Evolutionary conservation across 306 rosid species (phyloP), one percentile per base, ranked within the genome.

Genomic region (Pyrus pyrifolia): DNA sequence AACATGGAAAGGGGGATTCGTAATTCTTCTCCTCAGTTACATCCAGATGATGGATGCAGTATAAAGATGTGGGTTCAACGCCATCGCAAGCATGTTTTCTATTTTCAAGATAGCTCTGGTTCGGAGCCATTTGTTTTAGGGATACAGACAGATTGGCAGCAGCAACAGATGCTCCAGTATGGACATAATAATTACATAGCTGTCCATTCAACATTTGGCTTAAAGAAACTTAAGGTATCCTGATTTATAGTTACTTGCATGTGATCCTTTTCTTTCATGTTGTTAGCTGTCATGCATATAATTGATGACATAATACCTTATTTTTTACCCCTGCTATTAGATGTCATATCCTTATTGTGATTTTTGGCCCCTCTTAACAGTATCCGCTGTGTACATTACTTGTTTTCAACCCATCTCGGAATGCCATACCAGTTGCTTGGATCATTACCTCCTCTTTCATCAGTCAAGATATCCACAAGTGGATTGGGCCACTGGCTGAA

Each of bases 371-470:
- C 59, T 76, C 73, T 45, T 71, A 71, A 70, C 97, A 91, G 97
- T 88, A 78, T 85, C 88, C 88, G 9, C 73, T 89, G 59, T 88
- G 87, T 78, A 88, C 91, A 53, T 81, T 91, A 81, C 95, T 91
- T 79, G 95, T 91, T 80, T 88, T 88, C 73, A 88, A 89, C 84
- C 75, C 88, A 86, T 85, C 88, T 53, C 89, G 80, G 76, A 88
- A 88, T 85, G 90, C 95, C 68, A 91, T 91, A 84, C 97, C 93
- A 15, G 93, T 88, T 85, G 93, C 95, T 77, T 91, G 97, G 97
- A 75, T 91, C 82, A 85, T 91, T 80, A 71, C 90, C 77, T 86
- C 93, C 61, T 86, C 95, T 51, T 84, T 81, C 38, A 58, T 72
- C 51, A 74, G 88, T 79, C 89, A 89, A 82, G 83, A 76, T 82